Evolutionary conservation across 73 alveolate genomes (phyloP).

Genomic region (Paramecium biaurelia): DNA sequence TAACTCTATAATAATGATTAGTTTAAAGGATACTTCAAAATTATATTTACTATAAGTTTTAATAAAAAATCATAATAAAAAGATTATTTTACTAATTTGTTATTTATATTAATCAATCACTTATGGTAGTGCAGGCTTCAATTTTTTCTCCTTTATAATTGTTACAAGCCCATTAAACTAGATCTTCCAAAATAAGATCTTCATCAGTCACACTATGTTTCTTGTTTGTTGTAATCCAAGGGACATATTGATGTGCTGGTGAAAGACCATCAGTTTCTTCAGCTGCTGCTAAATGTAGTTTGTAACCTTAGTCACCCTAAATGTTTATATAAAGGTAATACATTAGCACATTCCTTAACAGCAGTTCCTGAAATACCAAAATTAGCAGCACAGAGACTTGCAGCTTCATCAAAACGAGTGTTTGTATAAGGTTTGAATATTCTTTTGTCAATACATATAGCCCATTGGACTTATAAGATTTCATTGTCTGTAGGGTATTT

Average conservation of each 20-base stretch:
- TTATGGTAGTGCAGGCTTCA: not conserved
- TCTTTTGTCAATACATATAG: conserved; percentile 6
- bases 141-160: conserved; percentile 24
- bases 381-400: not conserved
- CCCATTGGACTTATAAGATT: not conserved
- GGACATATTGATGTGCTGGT: conserved; percentile 64
- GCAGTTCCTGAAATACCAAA: not conserved
- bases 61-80: not conserved
- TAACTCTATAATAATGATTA: not conserved
- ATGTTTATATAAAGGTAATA: not conserved
- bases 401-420: conserved; percentile 21
- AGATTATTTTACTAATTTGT: not conserved
- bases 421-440: not conserved
- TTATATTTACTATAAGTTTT: too few relatives aligned
- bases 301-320: conserved; percentile 45
- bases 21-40: too few relatives aligned
- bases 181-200: not conserved
- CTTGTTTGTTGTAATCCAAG: conserved; percentile 56
- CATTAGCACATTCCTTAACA: conserved; percentile 18
- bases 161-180: conserved; percentile 29
- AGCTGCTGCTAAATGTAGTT: conserved; percentile 52
- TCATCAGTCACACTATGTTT: conserved; percentile 47
- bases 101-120: not conserved
- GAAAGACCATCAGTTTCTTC: conserved; percentile 54
- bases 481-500: conserved; percentile 1